These are phyloP conservation scores for Ensete ventricosum DNA, from an alignment of 176 grass and related monocot genomes.

Conservation along the genomic window DNA sequence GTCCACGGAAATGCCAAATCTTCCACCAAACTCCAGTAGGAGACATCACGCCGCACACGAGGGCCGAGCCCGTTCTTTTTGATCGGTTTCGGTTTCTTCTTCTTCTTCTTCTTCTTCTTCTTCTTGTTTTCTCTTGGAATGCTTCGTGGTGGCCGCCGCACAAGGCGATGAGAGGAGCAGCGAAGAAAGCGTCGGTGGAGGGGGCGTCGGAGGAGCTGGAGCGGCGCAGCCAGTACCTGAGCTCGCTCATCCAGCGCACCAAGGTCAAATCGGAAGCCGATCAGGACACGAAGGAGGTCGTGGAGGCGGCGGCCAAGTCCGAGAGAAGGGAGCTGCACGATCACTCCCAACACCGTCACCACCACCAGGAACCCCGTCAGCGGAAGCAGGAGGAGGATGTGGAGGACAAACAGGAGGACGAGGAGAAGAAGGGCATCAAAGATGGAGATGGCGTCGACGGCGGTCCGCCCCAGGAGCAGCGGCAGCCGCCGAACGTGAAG, in stretches of 20 bases:
- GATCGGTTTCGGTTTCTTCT: background rate
- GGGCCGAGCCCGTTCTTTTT: background rate
- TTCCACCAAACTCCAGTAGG: too few relatives aligned
- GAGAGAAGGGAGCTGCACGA: slow-evolving; percentile 1
- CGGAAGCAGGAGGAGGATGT: slow-evolving; percentile 1
- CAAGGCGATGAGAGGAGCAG: background rate
- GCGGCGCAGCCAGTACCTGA: slow-evolving; percentile 49
- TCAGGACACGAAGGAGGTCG: slow-evolving; percentile 30
- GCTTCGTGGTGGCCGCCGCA: background rate
- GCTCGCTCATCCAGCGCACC: slow-evolving; percentile 50
- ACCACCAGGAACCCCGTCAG: background rate
- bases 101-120: background rate
- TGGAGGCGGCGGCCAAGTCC: background rate
- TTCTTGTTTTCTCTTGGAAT: background rate
- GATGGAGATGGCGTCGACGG: background rate
- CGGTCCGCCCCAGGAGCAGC: background rate
- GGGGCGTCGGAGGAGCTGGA: slow-evolving; percentile 34
- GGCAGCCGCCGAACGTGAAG: slow-evolving; percentile 24
- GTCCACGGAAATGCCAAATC: too few relatives aligned
- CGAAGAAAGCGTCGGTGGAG: slow-evolving; percentile 14
- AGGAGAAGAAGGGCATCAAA: slow-evolving; percentile 33
- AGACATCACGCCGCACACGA: background rate
- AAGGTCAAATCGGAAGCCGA: slow-evolving; percentile 28
- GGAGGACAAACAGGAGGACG: background rate
- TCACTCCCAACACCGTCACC: too few relatives aligned